A percentile compares a stretch with the other conserved stretches of the same genome.
These are phyloP conservation scores for Mimosa bimucronata DNA, from an alignment of 306 rosid genomes.

Conservation along the genomic window DNA sequence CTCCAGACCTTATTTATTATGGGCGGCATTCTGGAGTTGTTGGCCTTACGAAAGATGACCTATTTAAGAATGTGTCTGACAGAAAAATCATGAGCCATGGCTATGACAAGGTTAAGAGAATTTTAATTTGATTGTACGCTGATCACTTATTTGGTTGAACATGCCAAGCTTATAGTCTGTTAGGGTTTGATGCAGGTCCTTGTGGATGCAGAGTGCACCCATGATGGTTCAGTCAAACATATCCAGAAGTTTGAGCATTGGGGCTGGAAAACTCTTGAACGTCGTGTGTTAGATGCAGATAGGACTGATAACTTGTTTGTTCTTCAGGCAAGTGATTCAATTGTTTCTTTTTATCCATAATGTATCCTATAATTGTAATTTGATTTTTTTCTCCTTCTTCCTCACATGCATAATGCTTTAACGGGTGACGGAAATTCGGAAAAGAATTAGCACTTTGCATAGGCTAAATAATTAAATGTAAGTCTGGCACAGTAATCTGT, in stretches of 20 bases:
- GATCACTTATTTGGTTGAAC: constrained; percentile 6
- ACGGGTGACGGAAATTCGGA: background rate
- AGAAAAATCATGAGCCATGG: constrained; percentile 55
- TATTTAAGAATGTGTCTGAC: constrained; percentile 51
- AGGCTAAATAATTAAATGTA: background rate
- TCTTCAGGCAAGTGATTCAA: constrained; percentile 68
- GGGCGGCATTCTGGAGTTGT: constrained; percentile 76
- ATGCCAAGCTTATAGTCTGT: background rate
- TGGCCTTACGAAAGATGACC: constrained; percentile 65
- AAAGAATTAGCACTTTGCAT: constrained; percentile 10
- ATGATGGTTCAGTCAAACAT: constrained; percentile 94
- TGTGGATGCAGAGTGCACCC: constrained; percentile 99
- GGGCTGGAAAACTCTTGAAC: constrained; percentile 90
- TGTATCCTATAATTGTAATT: background rate
- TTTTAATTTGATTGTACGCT: constrained; percentile 27
- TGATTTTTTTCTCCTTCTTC: background rate
- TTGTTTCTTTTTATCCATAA: constrained; percentile 28
- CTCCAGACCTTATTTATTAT: constrained; percentile 84
- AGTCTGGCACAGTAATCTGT: background rate
- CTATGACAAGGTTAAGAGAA: constrained; percentile 73
- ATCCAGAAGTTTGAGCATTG: constrained; percentile 88
- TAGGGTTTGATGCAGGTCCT: constrained; percentile 64
- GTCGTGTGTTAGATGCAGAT: constrained; percentile 82
- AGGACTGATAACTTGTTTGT: constrained; percentile 68
- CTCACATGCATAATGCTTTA: background rate